These are phyloP conservation scores for Rubroshorea leprosula DNA, from an alignment of 345 rosid genomes.

Conservation along the genomic window DNA sequence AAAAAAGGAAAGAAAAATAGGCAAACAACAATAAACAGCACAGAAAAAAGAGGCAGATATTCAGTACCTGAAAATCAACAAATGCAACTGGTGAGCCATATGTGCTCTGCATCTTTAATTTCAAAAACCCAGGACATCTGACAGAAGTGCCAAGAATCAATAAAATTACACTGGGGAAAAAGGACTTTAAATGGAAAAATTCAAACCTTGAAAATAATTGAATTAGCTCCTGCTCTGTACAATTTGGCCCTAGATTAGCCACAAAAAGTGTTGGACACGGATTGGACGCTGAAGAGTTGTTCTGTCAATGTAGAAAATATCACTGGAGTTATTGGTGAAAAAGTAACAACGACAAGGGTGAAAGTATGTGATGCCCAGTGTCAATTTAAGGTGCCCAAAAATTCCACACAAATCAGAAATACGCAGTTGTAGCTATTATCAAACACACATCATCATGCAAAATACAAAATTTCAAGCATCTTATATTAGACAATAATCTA, in stretches of 20 bases:
- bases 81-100: conserved; percentile 83
- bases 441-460: too few relatives aligned
- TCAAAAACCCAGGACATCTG: conserved; percentile 83
- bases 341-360: background rate
- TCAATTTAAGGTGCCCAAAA: too few relatives aligned
- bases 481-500: too few relatives aligned
- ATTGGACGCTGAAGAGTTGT: conserved; percentile 37
- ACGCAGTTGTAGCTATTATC: too few relatives aligned
- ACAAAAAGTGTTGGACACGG: conserved; percentile 93
- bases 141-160: conserved; percentile 9
- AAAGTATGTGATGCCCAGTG: too few relatives aligned
- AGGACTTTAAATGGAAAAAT: conserved; percentile 8
- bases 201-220: conserved; percentile 77
- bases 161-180: conserved; percentile 1
- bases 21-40: too few relatives aligned
- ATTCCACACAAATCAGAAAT: too few relatives aligned
- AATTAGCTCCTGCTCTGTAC: conserved; percentile 73
- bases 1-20: too few relatives aligned
- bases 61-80: conserved; percentile 76
- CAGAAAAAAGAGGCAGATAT: conserved; percentile 5
- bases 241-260: conserved; percentile 73
- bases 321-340: background rate
- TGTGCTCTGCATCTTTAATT: conserved; percentile 75
- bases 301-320: conserved; percentile 29
- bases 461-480: too few relatives aligned